These are phyloP conservation scores for Aspergillus chevalieri DNA, from an alignment of 2,329 filamentous ascomycete species.

Conservation along the genomic window DNA sequence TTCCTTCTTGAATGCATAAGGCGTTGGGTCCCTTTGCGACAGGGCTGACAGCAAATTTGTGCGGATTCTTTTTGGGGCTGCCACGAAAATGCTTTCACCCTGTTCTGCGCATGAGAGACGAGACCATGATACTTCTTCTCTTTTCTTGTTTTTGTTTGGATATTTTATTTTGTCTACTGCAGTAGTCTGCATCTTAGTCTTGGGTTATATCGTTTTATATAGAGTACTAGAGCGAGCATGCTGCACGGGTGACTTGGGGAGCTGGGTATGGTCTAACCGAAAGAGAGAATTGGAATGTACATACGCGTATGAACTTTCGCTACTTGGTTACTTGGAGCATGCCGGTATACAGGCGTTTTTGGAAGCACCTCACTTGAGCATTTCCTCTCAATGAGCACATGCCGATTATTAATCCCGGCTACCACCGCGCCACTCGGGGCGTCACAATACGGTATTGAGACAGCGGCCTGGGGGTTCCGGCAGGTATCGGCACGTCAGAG, in stretches of 20 bases:
- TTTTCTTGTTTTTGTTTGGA: neutral
- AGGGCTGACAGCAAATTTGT: constrained; percentile 2
- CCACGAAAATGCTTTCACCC: constrained; percentile 8
- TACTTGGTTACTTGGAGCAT: no score
- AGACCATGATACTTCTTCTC: constrained; percentile 14
- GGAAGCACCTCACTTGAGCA: no score
- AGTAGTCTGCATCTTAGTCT: neutral
- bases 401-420: neutral
- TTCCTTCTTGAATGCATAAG: neutral
- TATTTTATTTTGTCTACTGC: constrained; percentile 2
- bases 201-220: neutral
- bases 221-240: no score
- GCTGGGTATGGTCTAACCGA: no score
- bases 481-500: constrained; percentile 30
- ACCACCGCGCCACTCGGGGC: constrained; percentile 14
- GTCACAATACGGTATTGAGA: constrained; percentile 16
- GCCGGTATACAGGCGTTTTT: no score
- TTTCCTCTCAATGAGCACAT: neutral
- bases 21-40: constrained; percentile 2
- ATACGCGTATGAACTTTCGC: no score
- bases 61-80: constrained; percentile 4
- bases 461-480: constrained; percentile 7
- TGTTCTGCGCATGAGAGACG: constrained; percentile 11
- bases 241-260: no score
- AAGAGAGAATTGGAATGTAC: no score